phyloP scores from a whole-genome alignment of 2,329 filamentous ascomycete species.

The Fusarium praegraminearum region DNA sequence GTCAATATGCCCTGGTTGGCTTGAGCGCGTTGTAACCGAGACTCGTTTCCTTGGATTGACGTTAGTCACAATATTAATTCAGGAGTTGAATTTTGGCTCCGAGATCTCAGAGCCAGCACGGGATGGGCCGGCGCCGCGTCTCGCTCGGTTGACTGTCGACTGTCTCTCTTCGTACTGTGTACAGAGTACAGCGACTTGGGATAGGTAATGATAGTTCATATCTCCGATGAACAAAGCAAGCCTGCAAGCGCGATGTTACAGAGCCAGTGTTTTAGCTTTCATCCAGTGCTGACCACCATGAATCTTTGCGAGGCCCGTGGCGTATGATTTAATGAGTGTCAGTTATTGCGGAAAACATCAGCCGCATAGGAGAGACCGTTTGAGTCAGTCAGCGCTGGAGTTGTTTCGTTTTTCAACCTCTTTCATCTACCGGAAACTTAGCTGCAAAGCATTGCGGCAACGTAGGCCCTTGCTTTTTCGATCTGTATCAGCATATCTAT shows the following conservation, averaged over 20 bases:
- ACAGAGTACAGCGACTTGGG: neutral
- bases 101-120: constrained; percentile 19
- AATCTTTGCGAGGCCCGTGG: neutral
- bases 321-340: neutral
- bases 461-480: constrained; percentile 17
- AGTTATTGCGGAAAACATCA: neutral
- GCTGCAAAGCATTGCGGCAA: constrained; percentile 1
- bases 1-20: too few relatives aligned
- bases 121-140: constrained; percentile 39
- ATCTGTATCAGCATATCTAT: constrained; percentile 20
- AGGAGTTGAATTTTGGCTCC: constrained; percentile 3
- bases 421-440: neutral
- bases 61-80: neutral
- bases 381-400: neutral
- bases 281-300: constrained; percentile 14
- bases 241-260: constrained; percentile 13
- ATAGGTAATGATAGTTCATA: neutral
- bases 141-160: neutral
- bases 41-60: neutral
- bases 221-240: neutral
- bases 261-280: constrained; percentile 1
- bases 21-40: neutral
- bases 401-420: neutral
- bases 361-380: neutral
- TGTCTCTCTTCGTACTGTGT: neutral